Base-by-base conservation (phyloP, 2,329 filamentous ascomycete genomes). In the Calonectria pteridis region DNA sequence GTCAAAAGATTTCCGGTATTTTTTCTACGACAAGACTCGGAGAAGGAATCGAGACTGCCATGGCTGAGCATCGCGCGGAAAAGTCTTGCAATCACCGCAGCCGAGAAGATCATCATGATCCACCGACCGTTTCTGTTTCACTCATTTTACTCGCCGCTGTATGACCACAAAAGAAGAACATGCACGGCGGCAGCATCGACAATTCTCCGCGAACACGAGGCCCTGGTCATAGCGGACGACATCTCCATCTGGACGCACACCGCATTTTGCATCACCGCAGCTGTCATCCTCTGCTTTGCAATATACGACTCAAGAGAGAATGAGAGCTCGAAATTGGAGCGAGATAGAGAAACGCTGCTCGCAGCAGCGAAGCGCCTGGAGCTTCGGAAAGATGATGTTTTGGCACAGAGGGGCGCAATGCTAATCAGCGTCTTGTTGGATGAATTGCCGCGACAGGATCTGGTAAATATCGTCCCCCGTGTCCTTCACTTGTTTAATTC, bases 51-150 rank as follows among this genome's bases (percentile, higher is more conserved):
- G 29, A 31, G 20, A 18, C 7, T 50, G 2, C 50, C 68, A 18
- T 71, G 68, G 68, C 37, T 71, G 13, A 29, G 51, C 9, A 50
- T 66, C 31, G 68, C 68, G 23, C 50, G 68, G 7, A 26, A 31
- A 29, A 71, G 68, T 16, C 62, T 71, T 1, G 68, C 35, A 2
- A 71, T 71, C 10, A 71, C 68, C 1, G 59, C 68, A 26, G 68
- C 68, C 1, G 68, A 71, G n/a, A 71, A 65, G n/a, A 66, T 71
- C 16, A 50, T 71, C n/a, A 55, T 71, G 59, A 71, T 71, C 10
- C 68, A 71, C 23, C 28, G 68, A 1, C 59, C 59, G 13, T 71
- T 71, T 37, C 7, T 71, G 6, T 66, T 71, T 37, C 26, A 14
- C 13, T 71, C 59, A 6, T 66, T 71, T 37, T 18, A 23, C 4